A percentile compares a stretch with the other conserved stretches of the same genome.
These are phyloP conservation scores for Debaryomyces subglobosus DNA, from an alignment of 1,139 yeast species.

Conservation along the genomic window DNA sequence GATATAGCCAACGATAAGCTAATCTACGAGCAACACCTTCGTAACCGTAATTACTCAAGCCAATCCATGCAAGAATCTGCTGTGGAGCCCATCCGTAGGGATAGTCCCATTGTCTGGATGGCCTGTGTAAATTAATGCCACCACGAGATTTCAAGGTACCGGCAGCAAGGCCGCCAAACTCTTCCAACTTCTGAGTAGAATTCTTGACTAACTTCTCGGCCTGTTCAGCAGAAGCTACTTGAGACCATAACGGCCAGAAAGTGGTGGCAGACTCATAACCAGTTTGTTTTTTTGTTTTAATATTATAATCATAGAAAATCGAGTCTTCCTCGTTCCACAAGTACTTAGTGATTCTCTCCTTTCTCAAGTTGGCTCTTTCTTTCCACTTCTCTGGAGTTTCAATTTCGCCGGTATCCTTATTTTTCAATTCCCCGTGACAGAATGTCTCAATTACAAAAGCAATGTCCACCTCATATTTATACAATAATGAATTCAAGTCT, in stretches of 20 bases:
- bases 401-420: slow-evolving; percentile 26
- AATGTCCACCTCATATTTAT: slow-evolving; percentile 90
- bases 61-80: slow-evolving; percentile 93
- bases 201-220: slow-evolving; percentile 63
- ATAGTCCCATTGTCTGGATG: slow-evolving; percentile 96
- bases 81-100: slow-evolving; percentile 99
- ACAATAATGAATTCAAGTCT: slow-evolving; percentile 82
- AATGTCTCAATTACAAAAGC: slow-evolving; percentile 61
- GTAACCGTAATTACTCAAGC: slow-evolving; percentile 75
- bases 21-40: slow-evolving; percentile 67
- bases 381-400: slow-evolving; percentile 66
- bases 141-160: slow-evolving; percentile 84
- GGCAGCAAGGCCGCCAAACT: slow-evolving; percentile 85
- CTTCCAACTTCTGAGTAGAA: slow-evolving; percentile 76
- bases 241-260: slow-evolving; percentile 93
- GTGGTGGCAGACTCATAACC: slow-evolving; percentile 87
- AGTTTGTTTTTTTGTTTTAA: slow-evolving; percentile 57
- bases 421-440: slow-evolving; percentile 53
- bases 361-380: slow-evolving; percentile 56
- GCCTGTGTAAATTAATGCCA: slow-evolving; percentile 65
- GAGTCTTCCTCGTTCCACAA: slow-evolving; percentile 85
- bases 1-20: slow-evolving; percentile 82
- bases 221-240: slow-evolving; percentile 70
- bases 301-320: slow-evolving; percentile 83
- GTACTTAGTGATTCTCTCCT: slow-evolving; percentile 61